Conservation (phyloP, 2,329 filamentous ascomycete species). For the Thielaviopsis populi region DNA sequence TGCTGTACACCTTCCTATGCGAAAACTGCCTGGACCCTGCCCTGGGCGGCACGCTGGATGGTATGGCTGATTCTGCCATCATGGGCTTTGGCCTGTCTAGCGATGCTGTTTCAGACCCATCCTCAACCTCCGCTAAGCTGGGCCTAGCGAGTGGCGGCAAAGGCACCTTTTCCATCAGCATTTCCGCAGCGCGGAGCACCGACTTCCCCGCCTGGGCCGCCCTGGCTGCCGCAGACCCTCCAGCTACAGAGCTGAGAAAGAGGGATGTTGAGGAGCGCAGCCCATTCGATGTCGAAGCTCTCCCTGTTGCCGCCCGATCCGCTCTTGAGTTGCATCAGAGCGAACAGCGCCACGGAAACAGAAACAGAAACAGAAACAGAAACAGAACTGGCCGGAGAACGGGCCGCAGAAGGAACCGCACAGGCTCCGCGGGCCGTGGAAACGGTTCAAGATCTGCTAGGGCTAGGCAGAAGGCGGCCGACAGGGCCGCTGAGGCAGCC, state of each 20-base stretch:
- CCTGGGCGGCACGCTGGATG: slow-evolving; percentile 22
- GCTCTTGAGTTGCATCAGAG: not conserved
- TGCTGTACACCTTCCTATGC: slow-evolving; percentile 34
- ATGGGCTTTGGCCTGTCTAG: slow-evolving; percentile 27
- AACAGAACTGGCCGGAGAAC: not conserved
- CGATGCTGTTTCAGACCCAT: slow-evolving; percentile 17
- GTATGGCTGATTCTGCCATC: slow-evolving; percentile 20
- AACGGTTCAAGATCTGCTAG: not conserved
- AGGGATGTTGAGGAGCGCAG: not conserved
- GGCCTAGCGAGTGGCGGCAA: slow-evolving; percentile 18
- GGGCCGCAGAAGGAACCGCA: not conserved
- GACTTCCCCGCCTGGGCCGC: slow-evolving; percentile 19
- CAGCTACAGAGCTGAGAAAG: not conserved
- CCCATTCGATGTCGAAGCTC: not conserved
- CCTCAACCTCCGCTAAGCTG: slow-evolving; percentile 17
- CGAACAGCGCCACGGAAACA: slow-evolving; percentile 1
- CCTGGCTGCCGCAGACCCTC: slow-evolving; percentile 12
- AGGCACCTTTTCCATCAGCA: slow-evolving; percentile 19
- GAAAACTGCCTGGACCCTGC: slow-evolving; percentile 24
- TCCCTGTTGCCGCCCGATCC: not conserved
- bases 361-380: not conserved
- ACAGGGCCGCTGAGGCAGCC: not conserved
- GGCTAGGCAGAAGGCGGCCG: not conserved
- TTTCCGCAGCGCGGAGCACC: slow-evolving; percentile 18
- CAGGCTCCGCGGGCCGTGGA: not conserved